A percentile compares a stretch with the other conserved stretches of the same genome.
Evolutionary conservation across 108 stramenopile genomes (phyloP).

Genomic region (Cylindrotheca fusiformis): DNA sequence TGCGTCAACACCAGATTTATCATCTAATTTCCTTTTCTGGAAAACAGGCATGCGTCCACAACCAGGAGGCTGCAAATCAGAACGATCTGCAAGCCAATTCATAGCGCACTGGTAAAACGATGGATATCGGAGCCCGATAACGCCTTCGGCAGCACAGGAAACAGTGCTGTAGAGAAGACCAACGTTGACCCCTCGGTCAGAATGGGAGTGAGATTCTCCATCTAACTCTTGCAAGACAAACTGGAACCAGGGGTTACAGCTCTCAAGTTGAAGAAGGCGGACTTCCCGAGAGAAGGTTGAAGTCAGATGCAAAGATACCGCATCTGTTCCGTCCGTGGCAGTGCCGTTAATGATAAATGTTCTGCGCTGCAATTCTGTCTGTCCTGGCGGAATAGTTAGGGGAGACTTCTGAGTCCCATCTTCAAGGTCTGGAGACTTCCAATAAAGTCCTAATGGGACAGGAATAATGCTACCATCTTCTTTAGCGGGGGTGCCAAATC

Average conservation of each 20-base stretch:
- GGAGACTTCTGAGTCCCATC: no score
- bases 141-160: slow-evolving; percentile 5
- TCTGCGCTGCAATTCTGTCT: no score
- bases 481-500: not conserved
- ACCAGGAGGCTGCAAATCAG: slow-evolving; percentile 58
- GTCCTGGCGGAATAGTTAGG: no score
- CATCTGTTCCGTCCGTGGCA: not conserved
- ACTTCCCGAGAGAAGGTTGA: slow-evolving; percentile 48
- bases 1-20: not conserved
- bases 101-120: slow-evolving; percentile 65
- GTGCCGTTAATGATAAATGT: no score
- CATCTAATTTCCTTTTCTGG: slow-evolving; percentile 1
- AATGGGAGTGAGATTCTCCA: not conserved
- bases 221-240: slow-evolving; percentile 17
- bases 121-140: slow-evolving; percentile 8
- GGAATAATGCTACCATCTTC: slow-evolving; percentile 3
- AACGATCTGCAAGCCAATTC: slow-evolving; percentile 63
- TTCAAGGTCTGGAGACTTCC: slow-evolving; percentile 1
- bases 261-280: slow-evolving; percentile 27
- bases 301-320: slow-evolving; percentile 27
- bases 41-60: slow-evolving; percentile 44
- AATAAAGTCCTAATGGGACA: slow-evolving; percentile 24
- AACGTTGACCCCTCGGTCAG: slow-evolving; percentile 6
- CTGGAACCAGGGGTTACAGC: slow-evolving; percentile 55
- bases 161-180: slow-evolving; percentile 13